phyloP scores from a whole-genome alignment of 768 basidiomycete species.

The Psilocybe tampanensis region DNA sequence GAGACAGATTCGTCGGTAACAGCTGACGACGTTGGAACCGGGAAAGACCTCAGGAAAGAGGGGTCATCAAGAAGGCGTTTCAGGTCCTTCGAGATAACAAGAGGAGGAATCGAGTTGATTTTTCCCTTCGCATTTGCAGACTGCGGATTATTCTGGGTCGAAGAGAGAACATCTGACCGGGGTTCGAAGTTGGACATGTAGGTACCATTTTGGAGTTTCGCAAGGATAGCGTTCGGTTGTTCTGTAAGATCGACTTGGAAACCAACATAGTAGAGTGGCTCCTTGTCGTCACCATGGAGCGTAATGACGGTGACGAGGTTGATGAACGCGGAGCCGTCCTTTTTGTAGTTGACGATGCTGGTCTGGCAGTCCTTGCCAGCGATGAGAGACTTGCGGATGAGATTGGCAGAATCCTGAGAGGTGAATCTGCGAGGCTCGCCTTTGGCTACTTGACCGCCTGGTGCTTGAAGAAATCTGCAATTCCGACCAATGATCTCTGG shows the following conservation, averaged over 20 bases:
- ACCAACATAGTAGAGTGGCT: conserved; percentile 87
- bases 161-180: background rate
- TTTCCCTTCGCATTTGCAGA: conserved; percentile 25
- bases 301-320: conserved; percentile 94
- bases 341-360: conserved; percentile 85
- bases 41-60: conserved; percentile 49
- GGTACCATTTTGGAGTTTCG: conserved; percentile 76
- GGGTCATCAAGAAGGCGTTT: conserved; percentile 48
- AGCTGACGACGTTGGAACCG: conserved; percentile 33
- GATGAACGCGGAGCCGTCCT: conserved; percentile 83
- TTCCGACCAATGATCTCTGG: conserved; percentile 85
- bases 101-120: conserved; percentile 25
- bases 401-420: conserved; percentile 58
- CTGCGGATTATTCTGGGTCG: background rate
- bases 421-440: conserved; percentile 57
- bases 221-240: conserved; percentile 82
- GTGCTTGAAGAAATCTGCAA: conserved; percentile 89
- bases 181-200: conserved; percentile 66
- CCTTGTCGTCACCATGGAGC: conserved; percentile 65
- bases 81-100: conserved; percentile 55
- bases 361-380: conserved; percentile 89
- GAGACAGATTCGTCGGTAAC: conserved; percentile 20
- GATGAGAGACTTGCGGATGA: conserved; percentile 64
- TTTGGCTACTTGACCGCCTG: conserved; percentile 46
- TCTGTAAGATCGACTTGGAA: conserved; percentile 94